Base-by-base conservation (phyloP, 2,329 filamentous ascomycete genomes). In the Colletotrichum lentis region DNA sequence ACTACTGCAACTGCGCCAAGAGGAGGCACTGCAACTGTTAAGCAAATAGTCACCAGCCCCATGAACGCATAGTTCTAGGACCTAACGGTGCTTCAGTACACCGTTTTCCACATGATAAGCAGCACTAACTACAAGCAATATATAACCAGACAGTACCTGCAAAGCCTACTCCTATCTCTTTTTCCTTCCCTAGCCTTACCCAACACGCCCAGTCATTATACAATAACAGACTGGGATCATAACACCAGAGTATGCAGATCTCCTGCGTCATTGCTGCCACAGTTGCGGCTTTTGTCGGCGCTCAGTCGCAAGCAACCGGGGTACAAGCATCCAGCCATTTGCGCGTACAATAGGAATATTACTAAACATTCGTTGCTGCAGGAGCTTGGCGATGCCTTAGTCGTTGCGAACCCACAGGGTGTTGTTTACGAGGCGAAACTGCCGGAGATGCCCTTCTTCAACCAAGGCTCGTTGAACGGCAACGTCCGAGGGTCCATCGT, bases 401-500 rank as follows among this genome's bases (percentile, higher is more conserved):
- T 83, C 49, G 77, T 74, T n/a, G 80, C 74, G 76, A 92, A 92
- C 79, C 86, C 88, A 2, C 67, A 76, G 3, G 84, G 84, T 37
- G 78, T 81, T 37, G 76, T 80, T 39, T 91, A 87, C 78, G 78
- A 81, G 61, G 90, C 87, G 20, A 79, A 76, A 2, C 82, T 92
- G 5, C 87, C 87, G 16, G 76, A 83, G 2, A 75, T 83, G 27
- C 77, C 81, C 7, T 86, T 86, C 77, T 87, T 84, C 75, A 80
- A 82, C 64, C 74, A 76, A 1, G 79, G 82, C 3, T 82, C 75
- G 66, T 78, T 83, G 50, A 75, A 78, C 6, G 85, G 85, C 71
- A 87, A 87, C 57, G 78, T 90, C 63, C 82, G 85, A 73, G 85
- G 88, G 18, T 80, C 73, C 39, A 77, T 90, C 72, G 78, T 77